Conservation (phyloP, 495 filamentous ascomycete species). For the Evernia prunastri region DNA sequence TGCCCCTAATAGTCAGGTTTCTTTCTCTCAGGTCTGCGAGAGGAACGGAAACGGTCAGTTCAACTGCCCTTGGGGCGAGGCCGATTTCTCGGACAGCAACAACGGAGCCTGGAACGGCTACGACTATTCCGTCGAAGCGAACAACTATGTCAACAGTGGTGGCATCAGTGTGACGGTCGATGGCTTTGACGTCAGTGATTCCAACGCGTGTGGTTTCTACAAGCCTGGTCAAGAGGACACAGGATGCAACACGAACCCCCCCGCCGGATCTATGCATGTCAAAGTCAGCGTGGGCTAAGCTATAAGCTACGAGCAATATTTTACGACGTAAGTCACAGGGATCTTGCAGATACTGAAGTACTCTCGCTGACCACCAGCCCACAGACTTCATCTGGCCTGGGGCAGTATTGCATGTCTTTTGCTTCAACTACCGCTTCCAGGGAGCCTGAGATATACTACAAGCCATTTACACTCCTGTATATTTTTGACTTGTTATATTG, state of each 20-base stretch:
- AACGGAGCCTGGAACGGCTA: slow-evolving; percentile 23
- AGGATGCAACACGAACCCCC: slow-evolving; percentile 12
- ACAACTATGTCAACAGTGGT: slow-evolving; percentile 18
- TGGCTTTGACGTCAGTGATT: slow-evolving; percentile 14
- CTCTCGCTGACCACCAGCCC: neutral
- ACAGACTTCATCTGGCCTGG: slow-evolving; percentile 10
- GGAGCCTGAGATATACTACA: slow-evolving; percentile 18
- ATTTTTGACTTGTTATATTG: slow-evolving; percentile 15
- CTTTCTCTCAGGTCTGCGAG: slow-evolving; percentile 25
- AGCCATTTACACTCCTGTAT: slow-evolving; percentile 15
- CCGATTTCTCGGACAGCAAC: slow-evolving; percentile 41
- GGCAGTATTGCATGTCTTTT: slow-evolving; percentile 4
- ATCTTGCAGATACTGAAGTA: neutral
- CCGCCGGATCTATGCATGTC: slow-evolving; percentile 14
- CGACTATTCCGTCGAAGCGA: slow-evolving; percentile 22
- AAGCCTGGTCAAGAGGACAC: slow-evolving; percentile 11
- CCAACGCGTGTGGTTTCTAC: slow-evolving; percentile 13
- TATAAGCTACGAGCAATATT: neutral
- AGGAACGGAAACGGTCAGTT: slow-evolving; percentile 29
- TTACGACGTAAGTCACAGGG: neutral
- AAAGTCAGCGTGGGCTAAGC: slow-evolving; percentile 16
- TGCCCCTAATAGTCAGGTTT: slow-evolving; percentile 38
- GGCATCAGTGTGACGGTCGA: slow-evolving; percentile 17
- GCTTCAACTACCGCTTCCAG: slow-evolving; percentile 6
- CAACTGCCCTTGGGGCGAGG: slow-evolving; percentile 48